A percentile compares a stretch with the other conserved stretches of the same genome.
Evolutionary conservation across 352 stramenopile genomes (phyloP).

Genomic region (Pythium rishiriense): DNA sequence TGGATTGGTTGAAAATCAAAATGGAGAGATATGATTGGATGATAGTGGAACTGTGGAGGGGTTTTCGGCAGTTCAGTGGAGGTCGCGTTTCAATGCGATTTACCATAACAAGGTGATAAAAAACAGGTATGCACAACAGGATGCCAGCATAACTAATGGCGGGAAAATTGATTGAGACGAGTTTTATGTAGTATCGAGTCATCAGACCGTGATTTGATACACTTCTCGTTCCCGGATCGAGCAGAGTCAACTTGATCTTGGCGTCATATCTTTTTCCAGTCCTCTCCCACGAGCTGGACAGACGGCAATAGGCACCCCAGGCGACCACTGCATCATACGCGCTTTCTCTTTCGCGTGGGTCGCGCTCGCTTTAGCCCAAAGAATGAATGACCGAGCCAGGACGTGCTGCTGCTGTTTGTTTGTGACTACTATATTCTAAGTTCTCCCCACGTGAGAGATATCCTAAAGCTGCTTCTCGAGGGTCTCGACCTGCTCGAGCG

Average conservation of each 20-base stretch:
- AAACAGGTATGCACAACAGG: not conserved
- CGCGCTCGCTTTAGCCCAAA: too few species aligned
- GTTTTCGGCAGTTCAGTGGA: conserved; percentile 1
- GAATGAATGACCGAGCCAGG: too few species aligned
- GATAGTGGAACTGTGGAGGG: conserved; percentile 10
- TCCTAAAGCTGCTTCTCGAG: conserved; percentile 48
- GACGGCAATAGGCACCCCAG: too few species aligned
- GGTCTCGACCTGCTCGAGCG: conserved; percentile 54
- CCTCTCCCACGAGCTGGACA: too few species aligned
- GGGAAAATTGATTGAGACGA: not conserved
- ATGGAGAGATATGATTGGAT: conserved; percentile 4
- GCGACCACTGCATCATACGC: too few species aligned
- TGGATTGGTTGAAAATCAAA: conserved; percentile 25
- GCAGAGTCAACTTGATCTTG: too few species aligned
- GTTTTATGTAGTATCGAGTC: not conserved
- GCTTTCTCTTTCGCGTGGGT: too few species aligned
- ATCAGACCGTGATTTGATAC: not conserved
- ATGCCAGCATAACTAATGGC: not conserved
- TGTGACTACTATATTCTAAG: conserved; percentile 21
- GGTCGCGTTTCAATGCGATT: not conserved
- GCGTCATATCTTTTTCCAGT: too few species aligned
- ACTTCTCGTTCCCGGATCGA: too few species aligned
- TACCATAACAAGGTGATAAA: not conserved
- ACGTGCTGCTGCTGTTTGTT: too few species aligned
- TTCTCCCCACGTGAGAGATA: conserved; percentile 1